Percentiles rank a stretch among this genome's conserved stretches.
phyloP scores from a whole-genome alignment of 129 eudicot genomes.

The Calendula officinalis region DNA sequence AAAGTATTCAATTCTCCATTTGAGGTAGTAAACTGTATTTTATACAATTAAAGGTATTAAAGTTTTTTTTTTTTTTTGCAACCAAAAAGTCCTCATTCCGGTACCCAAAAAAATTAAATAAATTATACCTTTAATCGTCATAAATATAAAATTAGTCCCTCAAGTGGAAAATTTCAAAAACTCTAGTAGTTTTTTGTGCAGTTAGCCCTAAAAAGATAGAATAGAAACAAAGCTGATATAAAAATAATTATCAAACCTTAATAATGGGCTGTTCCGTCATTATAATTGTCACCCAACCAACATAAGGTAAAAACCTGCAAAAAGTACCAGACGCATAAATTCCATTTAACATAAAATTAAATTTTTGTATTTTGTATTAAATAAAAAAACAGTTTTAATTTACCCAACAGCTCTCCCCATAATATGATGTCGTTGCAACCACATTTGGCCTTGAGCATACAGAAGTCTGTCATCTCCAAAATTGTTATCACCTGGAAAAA shows the following conservation, averaged over 20 bases:
- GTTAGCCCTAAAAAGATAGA: too few species aligned
- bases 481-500: conserved; percentile 81
- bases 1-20: too few species aligned
- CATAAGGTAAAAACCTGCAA: conserved; percentile 84
- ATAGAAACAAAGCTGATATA: not conserved
- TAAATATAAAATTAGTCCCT: too few species aligned
- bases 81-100: too few species aligned
- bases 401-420: conserved; percentile 99
- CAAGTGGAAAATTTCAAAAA: too few species aligned
- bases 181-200: too few species aligned
- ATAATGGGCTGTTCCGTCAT: conserved; percentile 97
- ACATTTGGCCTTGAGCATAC: conserved; percentile 90
- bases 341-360: not conserved
- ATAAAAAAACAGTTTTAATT: conserved; percentile 21
- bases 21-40: too few species aligned
- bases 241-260: conserved; percentile 53
- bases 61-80: too few species aligned
- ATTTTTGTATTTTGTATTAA: not conserved
- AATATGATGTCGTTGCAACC: conserved; percentile 95
- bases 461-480: conserved; percentile 92
- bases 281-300: conserved; percentile 97
- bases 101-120: too few species aligned
- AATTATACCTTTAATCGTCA: too few species aligned
- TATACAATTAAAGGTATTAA: too few species aligned
- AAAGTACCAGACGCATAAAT: conserved; percentile 3